A percentile compares a stretch with the other conserved stretches of the same genome.
These are phyloP conservation scores for Carex sylvatica DNA, from an alignment of 202 grass and related monocot species.

Conservation along the genomic window DNA sequence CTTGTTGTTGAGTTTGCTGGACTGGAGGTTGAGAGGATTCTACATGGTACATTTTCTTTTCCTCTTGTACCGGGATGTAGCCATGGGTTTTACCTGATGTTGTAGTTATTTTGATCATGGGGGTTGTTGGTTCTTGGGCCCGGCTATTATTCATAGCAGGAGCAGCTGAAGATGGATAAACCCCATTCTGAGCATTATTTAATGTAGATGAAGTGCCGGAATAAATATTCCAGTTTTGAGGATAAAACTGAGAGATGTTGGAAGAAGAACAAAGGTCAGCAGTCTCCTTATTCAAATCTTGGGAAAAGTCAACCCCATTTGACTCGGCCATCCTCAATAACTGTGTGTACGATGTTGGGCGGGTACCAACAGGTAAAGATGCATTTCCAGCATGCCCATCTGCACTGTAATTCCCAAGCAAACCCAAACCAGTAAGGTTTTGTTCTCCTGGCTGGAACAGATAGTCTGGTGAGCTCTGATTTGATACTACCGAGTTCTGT, in stretches of 20 bases:
- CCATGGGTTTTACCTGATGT: slow-evolving; percentile 27
- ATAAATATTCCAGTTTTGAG: slow-evolving; percentile 39
- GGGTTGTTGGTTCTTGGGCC: slow-evolving; percentile 16
- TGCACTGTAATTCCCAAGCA: slow-evolving; percentile 30
- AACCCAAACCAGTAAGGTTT: slow-evolving; percentile 37
- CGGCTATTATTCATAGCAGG: slow-evolving; percentile 3
- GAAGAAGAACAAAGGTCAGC: slow-evolving; percentile 33
- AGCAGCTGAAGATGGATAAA: slow-evolving; percentile 1
- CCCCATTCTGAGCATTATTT: slow-evolving; percentile 14
- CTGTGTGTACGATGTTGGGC: slow-evolving; percentile 51
- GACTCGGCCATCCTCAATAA: slow-evolving; percentile 52
- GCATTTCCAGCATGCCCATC: slow-evolving; percentile 34
- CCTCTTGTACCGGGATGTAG: slow-evolving; percentile 22
- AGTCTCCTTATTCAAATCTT: slow-evolving; percentile 25
- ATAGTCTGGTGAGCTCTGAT: slow-evolving; percentile 47
- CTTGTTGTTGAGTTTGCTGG: neutral
- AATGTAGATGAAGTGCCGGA: neutral
- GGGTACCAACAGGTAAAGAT: slow-evolving; percentile 17
- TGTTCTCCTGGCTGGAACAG: slow-evolving; percentile 33
- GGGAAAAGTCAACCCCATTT: slow-evolving; percentile 18
- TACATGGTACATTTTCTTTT: slow-evolving; percentile 28
- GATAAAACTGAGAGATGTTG: slow-evolving; percentile 31
- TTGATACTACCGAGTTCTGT: slow-evolving; percentile 61
- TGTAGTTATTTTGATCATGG: slow-evolving; percentile 24
- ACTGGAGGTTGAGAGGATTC: slow-evolving; percentile 30